Evolutionary conservation across 2,329 filamentous ascomycete species (phyloP), one percentile per base, ranked within the genome.

Genomic region (Chrysoporthe puriensis): DNA sequence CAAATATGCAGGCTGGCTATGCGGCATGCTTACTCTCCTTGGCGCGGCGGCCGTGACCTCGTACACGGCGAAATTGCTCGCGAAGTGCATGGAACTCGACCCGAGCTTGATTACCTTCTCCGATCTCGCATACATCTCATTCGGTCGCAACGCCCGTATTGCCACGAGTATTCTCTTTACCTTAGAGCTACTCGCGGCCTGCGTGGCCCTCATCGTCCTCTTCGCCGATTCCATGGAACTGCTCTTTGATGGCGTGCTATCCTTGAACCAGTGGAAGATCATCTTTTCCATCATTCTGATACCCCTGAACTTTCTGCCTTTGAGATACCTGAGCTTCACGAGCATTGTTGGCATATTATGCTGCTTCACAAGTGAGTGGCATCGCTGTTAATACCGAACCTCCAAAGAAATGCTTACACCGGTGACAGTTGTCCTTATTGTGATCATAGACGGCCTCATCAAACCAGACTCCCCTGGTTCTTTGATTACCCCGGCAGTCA

Each of bases 291-390:
- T 93, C 21, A 82, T 97, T 65, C 82, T 98, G 72, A 82, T 96
- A 67, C 92, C 94, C 14, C 83, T 98, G 63, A 93, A 91, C 75
- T 96, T 97, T 76, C 81, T 96, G 44, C 95, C 96, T 0, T 81
- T 98, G 69, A 88, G 93, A 44, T 82, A 94, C 66, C 81, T 99
- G 69, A 97, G 93, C 73, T 93, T 97, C 74, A 97, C 93, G 36
- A 97, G 93, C 76, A 89, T 98, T 67, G 82, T 98, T 70, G 95
- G 95, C n/a, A 97, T 99, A 63, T 83, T 97, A 72, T 94, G 88
- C 67, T 97, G 93, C 72, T 90, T 97, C 72, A 90, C 90, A 74
- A 97, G 92, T 95, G 82, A 83, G 91, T 90, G 16, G 40, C 36
- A 60, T 26, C 40, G 36, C 9, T 16, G 21, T 4, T 18, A 21